Conservation (phyloP, 768 basidiomycete genomes). For the Strobilomyces echinocephalus region DNA sequence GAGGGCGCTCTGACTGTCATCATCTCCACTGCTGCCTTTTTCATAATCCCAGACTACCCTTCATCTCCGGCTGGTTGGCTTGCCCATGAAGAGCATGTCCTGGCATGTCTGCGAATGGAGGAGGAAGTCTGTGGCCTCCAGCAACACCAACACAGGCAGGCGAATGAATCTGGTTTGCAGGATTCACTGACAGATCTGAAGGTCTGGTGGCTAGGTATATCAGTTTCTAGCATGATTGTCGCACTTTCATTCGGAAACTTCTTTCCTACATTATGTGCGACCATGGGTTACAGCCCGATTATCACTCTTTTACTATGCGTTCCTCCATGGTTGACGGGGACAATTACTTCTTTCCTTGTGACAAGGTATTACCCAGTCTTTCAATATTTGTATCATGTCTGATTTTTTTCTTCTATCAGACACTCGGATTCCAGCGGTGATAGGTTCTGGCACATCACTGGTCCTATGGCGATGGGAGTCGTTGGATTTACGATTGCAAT, state of each 20-base stretch:
- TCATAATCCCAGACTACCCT: conserved; percentile 72
- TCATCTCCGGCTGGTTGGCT: conserved; percentile 55
- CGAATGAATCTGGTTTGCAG: conserved; percentile 41
- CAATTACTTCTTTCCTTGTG: conserved; percentile 50
- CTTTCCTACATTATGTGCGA: conserved; percentile 71
- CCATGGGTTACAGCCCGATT: conserved; percentile 60
- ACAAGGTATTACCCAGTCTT: conserved; percentile 36
- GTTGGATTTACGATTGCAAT: conserved; percentile 63
- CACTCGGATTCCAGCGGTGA: conserved; percentile 71
- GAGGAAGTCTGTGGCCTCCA: conserved; percentile 58
- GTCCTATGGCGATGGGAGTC: conserved; percentile 51
- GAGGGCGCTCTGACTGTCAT: conserved; percentile 57
- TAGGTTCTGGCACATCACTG: conserved; percentile 65
- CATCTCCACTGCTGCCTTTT: conserved; percentile 46
- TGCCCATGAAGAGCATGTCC: conserved; percentile 47
- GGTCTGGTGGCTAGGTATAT: conserved; percentile 74
- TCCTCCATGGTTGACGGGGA: conserved; percentile 67
- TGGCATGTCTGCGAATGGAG: conserved; percentile 54
- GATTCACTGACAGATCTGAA: conserved; percentile 69
- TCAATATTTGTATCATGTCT: not conserved
- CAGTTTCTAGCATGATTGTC: conserved; percentile 49
- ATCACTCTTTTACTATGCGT: conserved; percentile 68
- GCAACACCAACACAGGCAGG: conserved; percentile 37
- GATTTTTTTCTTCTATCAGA: conserved; percentile 27
- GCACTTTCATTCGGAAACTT: conserved; percentile 72